A percentile compares a stretch with the other conserved stretches of the same genome.
These are phyloP conservation scores for Fusarium udum DNA, from an alignment of 2,329 filamentous ascomycete species.

Conservation along the genomic window DNA sequence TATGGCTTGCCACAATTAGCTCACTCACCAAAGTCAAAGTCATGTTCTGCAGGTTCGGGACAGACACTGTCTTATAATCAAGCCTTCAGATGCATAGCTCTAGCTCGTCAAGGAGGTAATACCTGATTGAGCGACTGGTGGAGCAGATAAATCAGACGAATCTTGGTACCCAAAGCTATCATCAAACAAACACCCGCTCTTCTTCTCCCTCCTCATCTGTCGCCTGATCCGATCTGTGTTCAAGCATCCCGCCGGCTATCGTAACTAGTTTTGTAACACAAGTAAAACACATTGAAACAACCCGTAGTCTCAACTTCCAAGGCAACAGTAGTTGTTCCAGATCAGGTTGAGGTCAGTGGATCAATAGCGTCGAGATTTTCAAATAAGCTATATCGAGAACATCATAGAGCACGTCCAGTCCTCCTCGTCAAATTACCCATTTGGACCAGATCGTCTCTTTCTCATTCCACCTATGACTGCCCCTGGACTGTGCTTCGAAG, in stretches of 20 bases:
- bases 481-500: too few species aligned
- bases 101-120: background rate
- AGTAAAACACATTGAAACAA: background rate
- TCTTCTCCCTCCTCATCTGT: background rate
- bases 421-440: too few species aligned
- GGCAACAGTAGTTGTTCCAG: background rate
- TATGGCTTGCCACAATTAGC: background rate
- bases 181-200: background rate
- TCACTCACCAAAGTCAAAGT: background rate
- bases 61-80: fast-evolving
- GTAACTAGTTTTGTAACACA: background rate
- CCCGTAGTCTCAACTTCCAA: background rate
- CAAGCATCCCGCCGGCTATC: background rate
- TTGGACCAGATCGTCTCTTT: too few species aligned
- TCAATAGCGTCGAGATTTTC: too few species aligned
- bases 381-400: too few species aligned
- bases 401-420: too few species aligned
- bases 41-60: fast-evolving
- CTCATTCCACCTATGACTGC: too few species aligned
- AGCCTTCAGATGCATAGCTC: fast-evolving
- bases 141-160: background rate
- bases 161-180: background rate
- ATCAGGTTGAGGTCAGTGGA: too few species aligned
- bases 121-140: too few species aligned
- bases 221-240: fast-evolving